Evolutionary conservation across 495 filamentous ascomycete genomes (phyloP).

Genomic region (Aspergillus carlsbadensis): DNA sequence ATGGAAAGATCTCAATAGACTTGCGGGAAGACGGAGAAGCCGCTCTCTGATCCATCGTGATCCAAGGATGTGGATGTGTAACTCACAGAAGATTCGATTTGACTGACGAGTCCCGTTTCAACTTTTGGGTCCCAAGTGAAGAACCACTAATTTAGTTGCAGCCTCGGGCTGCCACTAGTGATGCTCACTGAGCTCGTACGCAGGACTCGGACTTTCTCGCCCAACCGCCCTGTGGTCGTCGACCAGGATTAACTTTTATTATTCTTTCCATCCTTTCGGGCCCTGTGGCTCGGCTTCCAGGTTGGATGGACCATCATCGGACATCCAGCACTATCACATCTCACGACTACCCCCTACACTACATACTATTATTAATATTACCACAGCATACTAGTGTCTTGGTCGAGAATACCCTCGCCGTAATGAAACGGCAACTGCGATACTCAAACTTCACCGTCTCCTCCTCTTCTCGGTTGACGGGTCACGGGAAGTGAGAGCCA

Average conservation of each 20-base stretch:
- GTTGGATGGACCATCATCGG: slow-evolving; percentile 7
- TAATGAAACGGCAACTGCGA: slow-evolving; percentile 4
- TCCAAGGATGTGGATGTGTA: slow-evolving; percentile 12
- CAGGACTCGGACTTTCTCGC: no score
- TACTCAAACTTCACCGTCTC: neutral
- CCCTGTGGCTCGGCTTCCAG: slow-evolving; percentile 5
- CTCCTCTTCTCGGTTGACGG: neutral
- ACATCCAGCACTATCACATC: neutral
- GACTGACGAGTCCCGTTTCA: slow-evolving; percentile 5
- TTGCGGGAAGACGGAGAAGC: slow-evolving; percentile 12
- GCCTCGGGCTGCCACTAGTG: slow-evolving; percentile 12
- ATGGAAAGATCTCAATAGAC: neutral
- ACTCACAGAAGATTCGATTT: slow-evolving; percentile 7
- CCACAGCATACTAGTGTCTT: neutral
- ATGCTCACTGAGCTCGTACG: no score
- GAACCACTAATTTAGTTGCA: slow-evolving; percentile 15
- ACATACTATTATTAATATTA: slow-evolving; percentile 5
- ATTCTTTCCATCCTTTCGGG: neutral
- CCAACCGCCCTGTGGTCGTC: neutral
- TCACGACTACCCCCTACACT: neutral
- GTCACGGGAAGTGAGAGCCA: neutral
- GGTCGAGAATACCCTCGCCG: neutral
- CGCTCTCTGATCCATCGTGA: slow-evolving; percentile 9
- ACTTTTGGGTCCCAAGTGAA: neutral
- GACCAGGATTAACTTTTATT: slow-evolving; percentile 8